These are phyloP conservation scores for Heliamphora exappendiculata DNA, from an alignment of 148 eudicot species.

Conservation along the genomic window DNA sequence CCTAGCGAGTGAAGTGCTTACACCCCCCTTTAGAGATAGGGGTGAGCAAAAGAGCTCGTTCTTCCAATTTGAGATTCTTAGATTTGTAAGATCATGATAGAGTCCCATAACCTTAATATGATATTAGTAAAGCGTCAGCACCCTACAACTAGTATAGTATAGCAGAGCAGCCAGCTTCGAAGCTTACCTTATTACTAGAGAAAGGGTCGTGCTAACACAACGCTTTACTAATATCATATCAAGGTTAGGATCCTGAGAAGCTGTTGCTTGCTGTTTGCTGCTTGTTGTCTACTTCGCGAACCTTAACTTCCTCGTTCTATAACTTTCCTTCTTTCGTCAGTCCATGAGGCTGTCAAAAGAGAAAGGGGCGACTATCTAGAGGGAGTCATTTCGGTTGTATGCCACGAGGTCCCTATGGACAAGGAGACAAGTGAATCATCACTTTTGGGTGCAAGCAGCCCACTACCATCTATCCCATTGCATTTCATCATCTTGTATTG, in stretches of 20 bases:
- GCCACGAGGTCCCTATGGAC: not conserved
- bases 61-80: not conserved
- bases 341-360: not conserved
- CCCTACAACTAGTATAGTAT: not conserved
- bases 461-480: constrained; percentile 17
- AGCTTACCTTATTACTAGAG: constrained; percentile 3
- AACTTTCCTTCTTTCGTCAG: not conserved
- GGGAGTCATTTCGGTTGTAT: not conserved
- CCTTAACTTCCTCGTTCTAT: not conserved
- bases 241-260: not conserved
- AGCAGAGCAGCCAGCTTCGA: constrained; percentile 1
- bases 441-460: constrained; percentile 15
- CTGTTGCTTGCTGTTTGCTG: not conserved
- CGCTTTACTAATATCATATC: not conserved
- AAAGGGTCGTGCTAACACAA: not conserved
- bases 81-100: not conserved
- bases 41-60: not conserved
- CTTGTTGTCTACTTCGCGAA: not conserved
- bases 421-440: constrained; percentile 13
- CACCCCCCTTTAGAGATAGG: too few species aligned
- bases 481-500: too few species aligned
- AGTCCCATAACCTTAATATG: not conserved
- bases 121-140: not conserved
- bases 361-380: too few species aligned
- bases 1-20: constrained; percentile 14